Evolutionary conservation across 2,329 filamentous ascomycete species (phyloP), one percentile per base, ranked within the genome.

Genomic region (Hortaea werneckii): DNA sequence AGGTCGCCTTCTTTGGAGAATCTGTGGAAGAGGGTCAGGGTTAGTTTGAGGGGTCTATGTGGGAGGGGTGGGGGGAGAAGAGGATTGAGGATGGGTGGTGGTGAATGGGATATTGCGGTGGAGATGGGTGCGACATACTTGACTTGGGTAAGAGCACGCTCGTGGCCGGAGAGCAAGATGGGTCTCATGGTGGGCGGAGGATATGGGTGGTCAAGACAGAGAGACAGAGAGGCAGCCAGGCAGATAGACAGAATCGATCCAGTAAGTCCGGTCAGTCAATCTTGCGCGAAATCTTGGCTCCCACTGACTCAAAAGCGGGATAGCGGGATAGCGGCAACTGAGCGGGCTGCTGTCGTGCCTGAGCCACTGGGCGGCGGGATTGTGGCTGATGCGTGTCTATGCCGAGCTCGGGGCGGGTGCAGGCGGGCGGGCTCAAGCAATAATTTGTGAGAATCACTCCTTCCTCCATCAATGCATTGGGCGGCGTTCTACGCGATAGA

Each of bases 1-100:
- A 96, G 79, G 67, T 98, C 92, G 72, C 92, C 92, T 73, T 98
- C 92, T 70, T 81, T 80, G 72, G 89, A 94, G 74, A 87, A 95
- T 67, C 83, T 87, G 47, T 42, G 43, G 20, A 35, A 32, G 32
- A 45, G 47, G 38, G 30, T 47, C 37, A 9, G 32, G 32, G 50
- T 56, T 45, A 59, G 51, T 39, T 39, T 10, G 9, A n/a, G 10
- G 10, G 37, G 11, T 39, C 13, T 3, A 13, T n/a, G 5, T 12
- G 5, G 20, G 4, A 4, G 20, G 4, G 4, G 20, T 20, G 20
- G 20, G 20, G 20, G 20, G 4, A 4, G 20, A n/a, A n/a, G 20
- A 20, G 20, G 20, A 20, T 20, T 20, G 20, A 20, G 20, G 20
- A 20, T 20, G 20, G 20, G 20, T 20, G 20, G 20, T 20, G 20